Evolutionary conservation across 306 rosid species (phyloP), one percentile per base, ranked within the genome.

Genomic region (Boehmeria nivea): DNA sequence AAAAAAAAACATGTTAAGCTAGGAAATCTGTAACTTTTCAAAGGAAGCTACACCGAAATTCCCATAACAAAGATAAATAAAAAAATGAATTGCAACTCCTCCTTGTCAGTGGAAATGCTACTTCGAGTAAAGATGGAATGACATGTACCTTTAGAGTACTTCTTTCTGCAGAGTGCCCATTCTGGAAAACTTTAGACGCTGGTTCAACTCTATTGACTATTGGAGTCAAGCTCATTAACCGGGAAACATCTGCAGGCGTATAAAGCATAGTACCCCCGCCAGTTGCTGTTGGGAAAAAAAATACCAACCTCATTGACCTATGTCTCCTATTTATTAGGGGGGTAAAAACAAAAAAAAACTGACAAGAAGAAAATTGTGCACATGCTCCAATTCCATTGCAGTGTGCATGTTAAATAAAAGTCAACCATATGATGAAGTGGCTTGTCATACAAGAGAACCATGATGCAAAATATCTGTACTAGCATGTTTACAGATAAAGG

Each of bases 211-310:
- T 87, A 55, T 79, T 71, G 56, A 71, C 65, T 67, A 63, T 57
- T 21, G 88, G 83, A 31, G 80, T 66, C 72, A 78, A 83, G 71
- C 77, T 79, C 76, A 58, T 77, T 61, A 87, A 50, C 75, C 80
- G 82, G 23, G 80, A 85, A 63, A 66, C 74, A 63, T 81, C 94
- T 60, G 80, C 96, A n/a, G 95, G 50, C 52, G 81, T 62, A 81
- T 93, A 93, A 64, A 79, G 86, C 87, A 87, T 64, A 27, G 77
- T 75, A 76, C 76, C 71, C 76, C 59, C 77, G 38, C 86, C 77
- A 59, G 76, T 95, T 93, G 83, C 43, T 66, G 34, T 53, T 39
- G 23, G 48, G 46, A 68, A 20, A 23, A 34, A 59, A 38, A 43
- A 53, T 14, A 12, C 17, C n/a, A 0, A 25, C 19, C 19, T 50